Evolutionary conservation across 78 protist genomes (phyloP), one percentile per base, ranked within the genome.

Genomic region (Tieghemostelium lacteum): DNA sequence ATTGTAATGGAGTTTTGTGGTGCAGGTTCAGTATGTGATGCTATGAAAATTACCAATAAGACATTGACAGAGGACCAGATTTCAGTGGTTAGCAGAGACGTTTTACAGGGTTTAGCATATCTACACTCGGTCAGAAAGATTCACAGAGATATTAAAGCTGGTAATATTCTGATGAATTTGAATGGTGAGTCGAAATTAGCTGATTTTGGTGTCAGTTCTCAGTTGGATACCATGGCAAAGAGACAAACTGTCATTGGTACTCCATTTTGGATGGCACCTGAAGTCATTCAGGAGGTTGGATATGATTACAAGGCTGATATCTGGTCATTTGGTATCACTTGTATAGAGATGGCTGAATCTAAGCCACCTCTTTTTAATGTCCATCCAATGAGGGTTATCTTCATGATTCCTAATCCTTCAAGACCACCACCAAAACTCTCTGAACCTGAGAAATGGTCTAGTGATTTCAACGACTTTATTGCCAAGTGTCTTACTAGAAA

Each of bases 201-300:
- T 10, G 95, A 92, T 52, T 92, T 92, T 29, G 95, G 95, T 64
- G 95, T 92, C 12, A 75, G 88, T 39, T 78, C 83, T 33, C 91
- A 85, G 26, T 63, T 92, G 22, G 88, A 85, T n/a, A 63, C 94
- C 33, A 75, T 73, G 76, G 94, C 74, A 61, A 75, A 73, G 36
- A 70, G 77, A 63, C 85, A 75, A 66, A 89, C 94, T 24, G 94
- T 89, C 17, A 75, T 89, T 42, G 94, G 98, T 57, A 96, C 98
- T 0, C 98, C 98, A 29, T 95, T 95, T 60, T 98, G 98, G 98
- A 97, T 97, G 99, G 99, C 99, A 42, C 88, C 85, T 39, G 86
- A 97, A 52, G 98, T 97, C 29, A 85, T 97, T 70, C 92, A 95
- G 22, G 94, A 93, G 77, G 58, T 57, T 49, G 94, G 94, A 0